Percentiles rank a stretch among this genome's conserved stretches.
phyloP scores from a whole-genome alignment of 2,329 filamentous ascomycete genomes.

The Ophiostoma ulmi region DNA sequence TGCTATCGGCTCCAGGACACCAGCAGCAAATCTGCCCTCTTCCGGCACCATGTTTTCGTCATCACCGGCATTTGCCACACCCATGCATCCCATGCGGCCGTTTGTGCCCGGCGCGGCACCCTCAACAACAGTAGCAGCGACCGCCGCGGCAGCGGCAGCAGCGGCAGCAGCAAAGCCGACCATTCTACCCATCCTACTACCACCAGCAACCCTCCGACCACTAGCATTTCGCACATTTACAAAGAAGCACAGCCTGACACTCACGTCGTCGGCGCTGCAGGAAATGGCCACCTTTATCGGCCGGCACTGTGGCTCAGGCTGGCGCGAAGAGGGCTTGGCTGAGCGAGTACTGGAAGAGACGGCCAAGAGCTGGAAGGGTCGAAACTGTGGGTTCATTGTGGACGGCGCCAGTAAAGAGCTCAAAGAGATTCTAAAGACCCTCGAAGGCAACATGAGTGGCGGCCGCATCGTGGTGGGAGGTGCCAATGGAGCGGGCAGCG shows the following conservation, averaged over 20 bases:
- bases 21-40: slow-evolving; percentile 25
- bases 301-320: slow-evolving; percentile 88
- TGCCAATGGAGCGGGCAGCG: slow-evolving; percentile 27
- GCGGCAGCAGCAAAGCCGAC: slow-evolving; percentile 45
- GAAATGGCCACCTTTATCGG: slow-evolving; percentile 85
- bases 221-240: slow-evolving; percentile 94
- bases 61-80: slow-evolving; percentile 85
- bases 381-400: slow-evolving; percentile 84
- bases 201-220: slow-evolving; percentile 78
- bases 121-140: slow-evolving; percentile 50
- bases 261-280: slow-evolving; percentile 81
- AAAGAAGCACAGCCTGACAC: slow-evolving; percentile 91
- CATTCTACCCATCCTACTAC: slow-evolving; percentile 83
- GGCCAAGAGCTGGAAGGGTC: slow-evolving; percentile 84
- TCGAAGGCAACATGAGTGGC: slow-evolving; percentile 87
- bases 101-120: slow-evolving; percentile 50
- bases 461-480: slow-evolving; percentile 55
- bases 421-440: slow-evolving; percentile 72
- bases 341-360: slow-evolving; percentile 90
- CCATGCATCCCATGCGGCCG: slow-evolving; percentile 69
- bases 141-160: slow-evolving; percentile 68
- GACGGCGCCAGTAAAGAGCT: slow-evolving; percentile 72
- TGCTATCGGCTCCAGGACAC: slow-evolving; percentile 31
- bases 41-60: slow-evolving; percentile 73
- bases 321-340: slow-evolving; percentile 89